These are phyloP conservation scores for Fomitopsis serialis DNA, from an alignment of 768 basidiomycete genomes.

Conservation along the genomic window DNA sequence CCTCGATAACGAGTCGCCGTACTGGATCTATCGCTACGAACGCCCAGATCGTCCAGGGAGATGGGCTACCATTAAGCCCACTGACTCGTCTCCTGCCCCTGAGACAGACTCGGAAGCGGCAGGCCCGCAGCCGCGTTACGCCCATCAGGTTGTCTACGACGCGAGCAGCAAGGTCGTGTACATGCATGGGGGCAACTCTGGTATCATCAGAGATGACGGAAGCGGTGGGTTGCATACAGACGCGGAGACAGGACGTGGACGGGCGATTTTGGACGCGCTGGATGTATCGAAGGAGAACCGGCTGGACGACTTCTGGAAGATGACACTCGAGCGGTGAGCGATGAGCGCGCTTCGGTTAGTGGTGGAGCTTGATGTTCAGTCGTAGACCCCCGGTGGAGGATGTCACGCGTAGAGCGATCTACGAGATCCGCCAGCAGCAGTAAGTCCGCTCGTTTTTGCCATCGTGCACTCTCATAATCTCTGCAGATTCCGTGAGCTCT, in stretches of 20 bases:
- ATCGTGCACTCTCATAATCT: neutral
- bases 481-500: constrained; percentile 77
- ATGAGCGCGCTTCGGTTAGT: neutral
- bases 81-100: constrained; percentile 7
- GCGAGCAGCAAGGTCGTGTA: constrained; percentile 48
- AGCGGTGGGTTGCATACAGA: constrained; percentile 42
- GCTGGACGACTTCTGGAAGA: constrained; percentile 77
- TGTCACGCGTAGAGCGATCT: constrained; percentile 57
- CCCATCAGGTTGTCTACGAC: constrained; percentile 77
- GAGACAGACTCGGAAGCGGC: constrained; percentile 16
- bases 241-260: constrained; percentile 13
- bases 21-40: constrained; percentile 67
- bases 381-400: constrained; percentile 57
- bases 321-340: constrained; percentile 58
- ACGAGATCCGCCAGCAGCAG: constrained; percentile 69
- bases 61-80: constrained; percentile 57
- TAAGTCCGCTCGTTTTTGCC: constrained; percentile 28
- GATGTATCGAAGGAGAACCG: constrained; percentile 35
- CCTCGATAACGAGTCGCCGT: constrained; percentile 43
- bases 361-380: neutral
- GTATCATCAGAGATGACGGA: constrained; percentile 26
- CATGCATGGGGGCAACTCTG: constrained; percentile 77
- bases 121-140: constrained; percentile 61
- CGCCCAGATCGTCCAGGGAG: constrained; percentile 45
- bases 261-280: constrained; percentile 16